A percentile compares a stretch with the other conserved stretches of the same genome.
phyloP scores from a whole-genome alignment of 192 early-diverging fungal species.

The Thamnidium elegans region DNA sequence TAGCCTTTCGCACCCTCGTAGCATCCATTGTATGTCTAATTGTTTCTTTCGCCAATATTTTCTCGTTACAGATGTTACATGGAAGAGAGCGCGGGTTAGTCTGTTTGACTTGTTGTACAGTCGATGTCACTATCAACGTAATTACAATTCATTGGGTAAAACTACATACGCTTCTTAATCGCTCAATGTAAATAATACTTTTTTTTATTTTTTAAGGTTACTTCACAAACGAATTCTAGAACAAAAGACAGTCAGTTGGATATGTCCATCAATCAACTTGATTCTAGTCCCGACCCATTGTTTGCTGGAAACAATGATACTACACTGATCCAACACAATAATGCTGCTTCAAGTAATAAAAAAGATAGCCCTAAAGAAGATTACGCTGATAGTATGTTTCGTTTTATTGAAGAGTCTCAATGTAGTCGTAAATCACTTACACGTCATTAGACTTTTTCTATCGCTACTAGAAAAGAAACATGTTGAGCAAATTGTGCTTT shows the following conservation, averaged over 20 bases:
- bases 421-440: too few relatives aligned
- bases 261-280: too few relatives aligned
- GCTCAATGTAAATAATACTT: background rate
- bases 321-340: too few relatives aligned
- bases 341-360: too few relatives aligned
- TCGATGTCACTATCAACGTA: slow-evolving; percentile 47
- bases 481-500: too few relatives aligned
- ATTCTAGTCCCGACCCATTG: too few relatives aligned
- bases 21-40: slow-evolving; percentile 45
- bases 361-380: too few relatives aligned
- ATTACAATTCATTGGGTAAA: slow-evolving; percentile 37
- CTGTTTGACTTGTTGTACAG: slow-evolving; percentile 46
- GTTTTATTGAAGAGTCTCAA: too few relatives aligned
- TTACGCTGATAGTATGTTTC: too few relatives aligned
- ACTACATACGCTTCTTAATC: background rate
- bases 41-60: slow-evolving; percentile 40
- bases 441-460: too few relatives aligned
- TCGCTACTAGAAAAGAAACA: too few relatives aligned
- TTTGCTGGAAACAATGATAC: too few relatives aligned
- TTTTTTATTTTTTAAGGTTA: background rate
- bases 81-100: slow-evolving; percentile 46
- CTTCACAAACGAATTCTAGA: background rate
- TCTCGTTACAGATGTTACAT: slow-evolving; percentile 35
- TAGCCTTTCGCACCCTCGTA: slow-evolving; percentile 45
- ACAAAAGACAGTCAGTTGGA: background rate